A percentile compares a stretch with the other conserved stretches of the same genome.
Evolutionary conservation across 192 early-diverging fungal genomes (phyloP).

Genomic region (Coemansia sp.): DNA sequence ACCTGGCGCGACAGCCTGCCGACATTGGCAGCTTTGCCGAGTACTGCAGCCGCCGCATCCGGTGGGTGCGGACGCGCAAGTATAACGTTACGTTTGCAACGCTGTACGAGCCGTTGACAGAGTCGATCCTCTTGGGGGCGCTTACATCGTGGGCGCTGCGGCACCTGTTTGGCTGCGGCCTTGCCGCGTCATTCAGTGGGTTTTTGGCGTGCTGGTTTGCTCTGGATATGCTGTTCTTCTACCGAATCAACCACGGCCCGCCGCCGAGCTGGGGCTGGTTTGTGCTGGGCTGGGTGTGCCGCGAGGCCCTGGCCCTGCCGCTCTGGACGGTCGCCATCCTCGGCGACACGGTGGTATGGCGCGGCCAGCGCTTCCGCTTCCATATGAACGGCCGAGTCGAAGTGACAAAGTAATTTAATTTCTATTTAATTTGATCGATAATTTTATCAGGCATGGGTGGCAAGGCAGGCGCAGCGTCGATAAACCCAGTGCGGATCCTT

Average conservation of each 20-base stretch:
- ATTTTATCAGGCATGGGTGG: no score
- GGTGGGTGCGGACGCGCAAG: slow-evolving; percentile 93
- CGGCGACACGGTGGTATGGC: slow-evolving; percentile 83
- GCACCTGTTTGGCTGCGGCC: slow-evolving; percentile 50
- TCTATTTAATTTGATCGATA: neutral
- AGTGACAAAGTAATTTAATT: slow-evolving; percentile 1
- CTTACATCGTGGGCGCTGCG: slow-evolving; percentile 65
- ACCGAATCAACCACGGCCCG: slow-evolving; percentile 33
- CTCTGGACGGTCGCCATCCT: slow-evolving; percentile 73
- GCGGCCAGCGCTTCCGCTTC: slow-evolving; percentile 65
- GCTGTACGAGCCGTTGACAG: slow-evolving; percentile 86
- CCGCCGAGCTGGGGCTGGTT: slow-evolving; percentile 51
- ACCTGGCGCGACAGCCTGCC: slow-evolving; percentile 79
- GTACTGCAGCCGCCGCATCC: slow-evolving; percentile 75
- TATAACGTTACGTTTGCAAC: slow-evolving; percentile 89
- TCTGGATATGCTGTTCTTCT: slow-evolving; percentile 54
- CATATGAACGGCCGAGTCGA: slow-evolving; percentile 59
- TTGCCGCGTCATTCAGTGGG: slow-evolving; percentile 39
- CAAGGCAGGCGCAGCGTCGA: no score
- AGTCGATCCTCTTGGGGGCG: slow-evolving; percentile 73
- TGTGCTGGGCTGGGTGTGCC: slow-evolving; percentile 67
- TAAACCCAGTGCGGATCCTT: no score
- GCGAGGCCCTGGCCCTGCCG: slow-evolving; percentile 81
- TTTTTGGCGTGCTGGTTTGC: slow-evolving; percentile 57
- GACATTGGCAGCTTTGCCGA: slow-evolving; percentile 68